Conservation (phyloP, 768 basidiomycete genomes). For the Serendipita vermifera region DNA sequence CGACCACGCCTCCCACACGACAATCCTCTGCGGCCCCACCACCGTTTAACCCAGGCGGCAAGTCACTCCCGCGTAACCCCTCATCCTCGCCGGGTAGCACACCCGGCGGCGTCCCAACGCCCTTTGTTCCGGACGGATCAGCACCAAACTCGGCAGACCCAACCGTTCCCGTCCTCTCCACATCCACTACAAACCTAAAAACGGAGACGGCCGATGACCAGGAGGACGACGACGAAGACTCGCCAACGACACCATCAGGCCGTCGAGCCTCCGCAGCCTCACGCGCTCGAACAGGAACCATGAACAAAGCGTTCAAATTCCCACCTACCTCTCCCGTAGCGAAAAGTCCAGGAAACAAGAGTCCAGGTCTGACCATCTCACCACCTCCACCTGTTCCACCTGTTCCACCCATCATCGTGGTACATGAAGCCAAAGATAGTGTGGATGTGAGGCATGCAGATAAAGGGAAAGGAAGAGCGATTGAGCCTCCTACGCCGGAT, state of each 20-base stretch:
- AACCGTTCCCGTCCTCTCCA: conserved; percentile 8
- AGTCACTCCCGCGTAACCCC: conserved; percentile 28
- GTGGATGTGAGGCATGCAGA: not conserved
- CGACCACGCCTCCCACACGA: not conserved
- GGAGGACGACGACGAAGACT: conserved; percentile 15
- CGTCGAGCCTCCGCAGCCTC: not conserved
- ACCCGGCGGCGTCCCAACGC: conserved; percentile 27
- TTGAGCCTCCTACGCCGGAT: not conserved
- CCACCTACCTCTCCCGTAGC: conserved; percentile 25
- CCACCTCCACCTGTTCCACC: conserved; percentile 23
- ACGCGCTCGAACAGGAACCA: conserved; percentile 44
- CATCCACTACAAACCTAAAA: not conserved
- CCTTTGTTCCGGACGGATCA: not conserved
- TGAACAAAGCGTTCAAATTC: conserved; percentile 68
- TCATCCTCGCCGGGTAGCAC: conserved; percentile 32
- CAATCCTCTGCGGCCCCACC: no score
- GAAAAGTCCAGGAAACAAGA: not conserved
- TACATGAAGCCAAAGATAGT: not conserved
- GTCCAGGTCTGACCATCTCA: conserved; percentile 17
- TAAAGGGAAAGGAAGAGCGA: not conserved
- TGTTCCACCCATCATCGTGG: conserved; percentile 18
- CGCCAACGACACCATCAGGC: conserved; percentile 15
- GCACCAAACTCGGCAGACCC: not conserved
- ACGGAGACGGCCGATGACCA: conserved; percentile 15
- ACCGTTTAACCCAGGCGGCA: no score